Evolutionary conservation across 768 basidiomycete genomes (phyloP).

Genomic region (Suillus paluster): DNA sequence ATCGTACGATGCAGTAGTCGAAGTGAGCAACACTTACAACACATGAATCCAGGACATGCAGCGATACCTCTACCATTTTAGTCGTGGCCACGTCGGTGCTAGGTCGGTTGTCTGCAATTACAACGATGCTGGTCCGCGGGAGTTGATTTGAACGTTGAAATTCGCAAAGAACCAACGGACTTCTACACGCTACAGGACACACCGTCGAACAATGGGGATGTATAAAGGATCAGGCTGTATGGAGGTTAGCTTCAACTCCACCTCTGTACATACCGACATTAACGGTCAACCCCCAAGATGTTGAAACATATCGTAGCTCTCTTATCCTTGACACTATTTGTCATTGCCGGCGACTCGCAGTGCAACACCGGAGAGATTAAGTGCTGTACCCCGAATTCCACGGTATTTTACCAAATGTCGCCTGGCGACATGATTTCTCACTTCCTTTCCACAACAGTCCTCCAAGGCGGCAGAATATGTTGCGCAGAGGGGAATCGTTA

Average conservation of each 20-base stretch:
- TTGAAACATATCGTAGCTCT: constrained; percentile 5
- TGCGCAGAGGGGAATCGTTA: constrained; percentile 15
- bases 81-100: neutral
- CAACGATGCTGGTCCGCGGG: neutral
- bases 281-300: neutral
- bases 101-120: neutral
- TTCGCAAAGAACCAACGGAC: neutral
- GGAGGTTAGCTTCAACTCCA: neutral
- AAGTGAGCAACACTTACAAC: neutral
- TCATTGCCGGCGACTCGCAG: constrained; percentile 6
- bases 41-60: neutral
- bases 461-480: neutral
- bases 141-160: neutral
- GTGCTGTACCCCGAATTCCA: constrained; percentile 14
- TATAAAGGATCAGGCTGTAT: neutral
- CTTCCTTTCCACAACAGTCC: neutral
- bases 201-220: neutral
- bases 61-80: neutral
- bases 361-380: constrained; percentile 16
- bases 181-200: neutral
- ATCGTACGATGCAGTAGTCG: neutral
- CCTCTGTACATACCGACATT: neutral
- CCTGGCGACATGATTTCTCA: neutral
- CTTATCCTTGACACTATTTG: constrained; percentile 2
- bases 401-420: constrained; percentile 7